Percentiles rank a stretch among this genome's conserved stretches.
These are phyloP conservation scores for Phytophthora macrochlamydospora DNA, from an alignment of 352 stramenopile genomes.

Conservation along the genomic window DNA sequence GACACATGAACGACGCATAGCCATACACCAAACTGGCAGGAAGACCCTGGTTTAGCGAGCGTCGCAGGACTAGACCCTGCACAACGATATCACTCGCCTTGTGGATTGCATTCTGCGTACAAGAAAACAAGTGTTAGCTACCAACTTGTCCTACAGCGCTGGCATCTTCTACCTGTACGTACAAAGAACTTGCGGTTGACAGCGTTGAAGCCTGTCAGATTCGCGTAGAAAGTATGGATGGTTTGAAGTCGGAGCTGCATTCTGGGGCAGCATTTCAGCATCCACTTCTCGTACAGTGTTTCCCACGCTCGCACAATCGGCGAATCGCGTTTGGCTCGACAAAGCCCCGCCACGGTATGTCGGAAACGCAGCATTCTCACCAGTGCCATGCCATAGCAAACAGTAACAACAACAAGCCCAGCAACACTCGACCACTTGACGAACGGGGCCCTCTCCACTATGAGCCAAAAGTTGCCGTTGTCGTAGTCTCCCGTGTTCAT, in stretches of 20 bases:
- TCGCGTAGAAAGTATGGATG: constrained; percentile 8
- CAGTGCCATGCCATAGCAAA: constrained; percentile 13
- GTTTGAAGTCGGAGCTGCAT: background rate
- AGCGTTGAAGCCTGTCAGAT: constrained; percentile 26
- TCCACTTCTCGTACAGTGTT: constrained; percentile 1
- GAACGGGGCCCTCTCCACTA: constrained; percentile 8
- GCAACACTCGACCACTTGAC: constrained; percentile 14
- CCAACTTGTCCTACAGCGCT: background rate
- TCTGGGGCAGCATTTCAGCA: constrained; percentile 1
- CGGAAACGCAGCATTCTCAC: constrained; percentile 16
- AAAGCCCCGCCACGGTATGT: background rate
- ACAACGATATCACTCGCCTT: constrained; percentile 31
- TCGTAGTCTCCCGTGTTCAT: constrained; percentile 43
- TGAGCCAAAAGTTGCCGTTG: constrained; percentile 44
- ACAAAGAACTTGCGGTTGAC: constrained; percentile 33
- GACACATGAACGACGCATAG: constrained; percentile 12
- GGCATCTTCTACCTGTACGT: background rate
- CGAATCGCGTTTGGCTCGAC: background rate
- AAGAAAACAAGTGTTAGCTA: background rate
- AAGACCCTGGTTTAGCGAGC: constrained; percentile 25
- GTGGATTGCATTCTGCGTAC: constrained; percentile 27
- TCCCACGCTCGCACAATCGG: background rate
- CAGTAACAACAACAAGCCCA: constrained; percentile 14
- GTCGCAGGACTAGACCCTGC: constrained; percentile 23
- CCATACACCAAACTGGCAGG: constrained; percentile 3